Base-by-base conservation (phyloP, 805 yeast genomes). In the Starmerella floris region DNA sequence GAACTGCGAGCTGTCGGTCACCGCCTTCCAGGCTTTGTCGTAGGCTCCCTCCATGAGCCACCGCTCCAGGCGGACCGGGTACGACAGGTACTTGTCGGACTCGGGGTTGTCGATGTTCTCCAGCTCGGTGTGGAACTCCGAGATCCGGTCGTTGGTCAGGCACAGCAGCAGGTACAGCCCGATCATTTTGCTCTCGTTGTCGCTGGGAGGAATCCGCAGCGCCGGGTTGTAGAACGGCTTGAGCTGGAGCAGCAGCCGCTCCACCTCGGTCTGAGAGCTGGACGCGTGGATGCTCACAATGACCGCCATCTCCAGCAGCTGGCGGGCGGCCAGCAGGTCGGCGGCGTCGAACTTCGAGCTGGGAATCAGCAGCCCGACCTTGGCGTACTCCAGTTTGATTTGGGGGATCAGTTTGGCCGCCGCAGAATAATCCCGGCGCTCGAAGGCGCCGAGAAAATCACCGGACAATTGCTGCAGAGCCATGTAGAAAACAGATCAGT, bases 21-120 rank as follows among this genome's bases (percentile, higher is more conserved):
- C 70, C 42, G 82, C 70, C 52, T 74, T 78, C 80, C 91, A 82
- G 36, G 87, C 88, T 62, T 83, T 83, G 61, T 84, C 91, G 62
- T 87, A 91, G 51, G 88, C 81, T 34, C 98, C 98, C 64, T 91
- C 97, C 79, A 88, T 84, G 51, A 91, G 73, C 80, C 93, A 83
- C 51, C 83, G 77, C 61, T 91, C 97, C 54, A 91, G 76, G 52
- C 77, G 77, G 41, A 88, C 77, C 21, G 97, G 97, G 59, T 85
- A 85, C 37, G 75, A 72, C 52, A 88, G 67, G 59, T 70, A 83
- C 51, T 70, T 67, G 59, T 83, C 94, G 28, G 69, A 67, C 52
- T 83, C 88, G 48, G 74, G 66, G 47, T 64, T 68, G 52, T 70
- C 73, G 51, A 85, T 69, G 45, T 67, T 68, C 61, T 88, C 96